Evolutionary conservation across 805 yeast genomes (phyloP).

Genomic region (Ogataea sp.): DNA sequence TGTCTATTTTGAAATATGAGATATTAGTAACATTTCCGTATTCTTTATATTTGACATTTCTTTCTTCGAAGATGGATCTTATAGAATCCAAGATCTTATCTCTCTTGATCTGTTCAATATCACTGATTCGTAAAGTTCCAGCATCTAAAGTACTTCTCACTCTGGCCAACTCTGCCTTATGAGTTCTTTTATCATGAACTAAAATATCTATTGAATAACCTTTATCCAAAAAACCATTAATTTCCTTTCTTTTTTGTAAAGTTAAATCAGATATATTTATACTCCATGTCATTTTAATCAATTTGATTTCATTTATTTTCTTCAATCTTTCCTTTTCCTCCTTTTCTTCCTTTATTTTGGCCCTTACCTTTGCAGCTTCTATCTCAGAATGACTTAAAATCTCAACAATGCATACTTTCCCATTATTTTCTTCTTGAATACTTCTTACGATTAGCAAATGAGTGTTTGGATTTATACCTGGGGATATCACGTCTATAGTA

Average conservation of each 20-base stretch:
- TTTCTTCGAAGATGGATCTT: slow-evolving; percentile 8
- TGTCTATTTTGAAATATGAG: background rate
- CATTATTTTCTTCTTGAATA: too few relatives aligned
- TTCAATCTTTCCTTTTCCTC: slow-evolving; percentile 13
- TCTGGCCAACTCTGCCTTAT: too few relatives aligned
- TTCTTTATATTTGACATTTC: slow-evolving; percentile 14
- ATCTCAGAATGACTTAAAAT: too few relatives aligned
- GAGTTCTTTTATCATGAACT: slow-evolving; percentile 36
- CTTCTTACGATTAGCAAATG: too few relatives aligned
- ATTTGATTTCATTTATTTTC: slow-evolving; percentile 27
- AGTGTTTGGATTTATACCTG: too few relatives aligned
- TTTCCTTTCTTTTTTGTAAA: slow-evolving; percentile 46
- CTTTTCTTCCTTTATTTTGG: slow-evolving; percentile 9
- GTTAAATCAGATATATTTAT: slow-evolving; percentile 44
- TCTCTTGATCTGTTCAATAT: slow-evolving; percentile 27
- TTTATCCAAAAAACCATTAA: slow-evolving; percentile 33
- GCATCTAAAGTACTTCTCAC: too few relatives aligned
- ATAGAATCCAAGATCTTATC: slow-evolving; percentile 22
- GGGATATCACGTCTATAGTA: too few relatives aligned
- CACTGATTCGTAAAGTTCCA: too few relatives aligned
- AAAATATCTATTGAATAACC: slow-evolving; percentile 33
- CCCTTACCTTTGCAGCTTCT: background rate
- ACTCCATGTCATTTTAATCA: slow-evolving; percentile 47
- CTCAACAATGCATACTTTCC: too few relatives aligned
- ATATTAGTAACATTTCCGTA: slow-evolving; percentile 20